Conservation (phyloP, 805 yeast genomes). For the Candida dajiaensis region DNA sequence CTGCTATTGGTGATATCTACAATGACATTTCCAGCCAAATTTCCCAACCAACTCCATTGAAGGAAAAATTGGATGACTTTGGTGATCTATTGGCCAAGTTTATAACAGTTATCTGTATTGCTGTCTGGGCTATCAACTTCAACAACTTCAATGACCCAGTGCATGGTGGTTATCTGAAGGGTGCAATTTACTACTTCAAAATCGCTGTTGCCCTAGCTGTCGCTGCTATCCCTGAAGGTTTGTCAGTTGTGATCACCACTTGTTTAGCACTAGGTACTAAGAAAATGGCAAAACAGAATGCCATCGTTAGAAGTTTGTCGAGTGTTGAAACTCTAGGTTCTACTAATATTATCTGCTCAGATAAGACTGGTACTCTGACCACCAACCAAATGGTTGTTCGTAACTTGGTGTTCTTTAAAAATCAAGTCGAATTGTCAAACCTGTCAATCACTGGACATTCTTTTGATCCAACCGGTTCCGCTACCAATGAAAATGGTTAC, state of each 20-base stretch:
- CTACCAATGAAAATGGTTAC: constrained; percentile 21
- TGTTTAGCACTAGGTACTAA: constrained; percentile 45
- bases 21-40: constrained; percentile 37
- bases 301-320: constrained; percentile 41
- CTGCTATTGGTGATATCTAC: constrained; percentile 44
- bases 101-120: constrained; percentile 40
- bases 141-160: constrained; percentile 35
- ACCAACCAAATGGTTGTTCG: constrained; percentile 44
- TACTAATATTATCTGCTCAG: constrained; percentile 42
- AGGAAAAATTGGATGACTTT: constrained; percentile 31
- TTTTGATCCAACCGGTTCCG: constrained; percentile 24
- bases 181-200: constrained; percentile 45
- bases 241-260: constrained; percentile 47
- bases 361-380: constrained; percentile 44
- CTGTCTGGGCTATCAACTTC: constrained; percentile 39
- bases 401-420: constrained; percentile 26
- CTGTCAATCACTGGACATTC: constrained; percentile 36
- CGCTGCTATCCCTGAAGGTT: constrained; percentile 50
- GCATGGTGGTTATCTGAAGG: constrained; percentile 37
- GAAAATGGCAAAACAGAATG: constrained; percentile 41
- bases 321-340: constrained; percentile 57
- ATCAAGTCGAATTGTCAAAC: constrained; percentile 22
- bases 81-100: constrained; percentile 37
- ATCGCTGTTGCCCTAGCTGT: constrained; percentile 45
- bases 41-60: constrained; percentile 30